phyloP scores from a whole-genome alignment of 1,284 basidiomycete species.

The Sutorius eximius region DNA sequence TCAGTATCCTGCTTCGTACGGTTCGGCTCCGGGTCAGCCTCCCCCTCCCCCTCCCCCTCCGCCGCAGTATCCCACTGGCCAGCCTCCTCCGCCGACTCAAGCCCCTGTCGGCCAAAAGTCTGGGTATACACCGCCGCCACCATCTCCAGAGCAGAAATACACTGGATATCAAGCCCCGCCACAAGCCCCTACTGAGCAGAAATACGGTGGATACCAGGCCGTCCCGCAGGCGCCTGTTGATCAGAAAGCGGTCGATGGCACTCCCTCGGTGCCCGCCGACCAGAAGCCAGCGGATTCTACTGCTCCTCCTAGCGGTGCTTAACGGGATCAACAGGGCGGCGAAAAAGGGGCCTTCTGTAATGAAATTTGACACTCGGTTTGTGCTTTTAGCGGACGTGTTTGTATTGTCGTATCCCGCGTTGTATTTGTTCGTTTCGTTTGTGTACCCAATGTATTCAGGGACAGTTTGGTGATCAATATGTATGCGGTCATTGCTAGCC shows the following conservation, averaged over 20 bases:
- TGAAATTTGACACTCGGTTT: not conserved
- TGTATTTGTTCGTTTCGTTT: not conserved
- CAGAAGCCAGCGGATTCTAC: conserved; percentile 11
- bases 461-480: no score
- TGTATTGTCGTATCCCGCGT: not conserved
- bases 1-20: not conserved
- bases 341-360: not conserved
- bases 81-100: not conserved
- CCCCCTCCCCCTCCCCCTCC: not conserved
- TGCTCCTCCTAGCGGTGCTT: not conserved
- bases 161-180: not conserved
- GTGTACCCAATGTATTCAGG: not conserved
- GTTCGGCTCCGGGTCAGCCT: not conserved
- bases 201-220: not conserved
- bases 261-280: not conserved
- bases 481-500: not conserved
- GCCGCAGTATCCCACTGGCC: not conserved
- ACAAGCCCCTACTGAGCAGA: not conserved
- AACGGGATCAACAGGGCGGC: not conserved
- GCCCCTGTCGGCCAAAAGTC: conserved; percentile 16
- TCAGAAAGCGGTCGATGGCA: not conserved
- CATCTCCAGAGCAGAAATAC: not conserved
- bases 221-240: not conserved
- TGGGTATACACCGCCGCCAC: not conserved
- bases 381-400: not conserved